These are phyloP conservation scores for Pichia insulana DNA, from an alignment of 805 yeast genomes.

Conservation along the genomic window DNA sequence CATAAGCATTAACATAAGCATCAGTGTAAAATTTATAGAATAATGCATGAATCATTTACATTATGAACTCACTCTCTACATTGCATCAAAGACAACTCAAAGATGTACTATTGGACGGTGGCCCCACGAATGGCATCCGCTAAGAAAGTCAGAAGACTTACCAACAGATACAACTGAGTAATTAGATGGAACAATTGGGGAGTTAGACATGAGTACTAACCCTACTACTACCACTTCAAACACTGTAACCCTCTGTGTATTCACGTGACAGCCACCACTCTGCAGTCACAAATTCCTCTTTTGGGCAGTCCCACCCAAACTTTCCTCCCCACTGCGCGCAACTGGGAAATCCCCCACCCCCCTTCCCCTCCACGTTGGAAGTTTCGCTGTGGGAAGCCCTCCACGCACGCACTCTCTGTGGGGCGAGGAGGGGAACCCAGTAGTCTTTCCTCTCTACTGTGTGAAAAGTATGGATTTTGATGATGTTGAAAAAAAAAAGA, in stretches of 20 bases:
- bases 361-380: too few relatives aligned
- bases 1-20: neutral
- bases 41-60: neutral
- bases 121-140: slow-evolving; percentile 45
- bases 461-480: neutral
- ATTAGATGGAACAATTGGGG: too few relatives aligned
- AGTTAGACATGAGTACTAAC: too few relatives aligned
- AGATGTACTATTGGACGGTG: slow-evolving; percentile 39
- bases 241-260: neutral
- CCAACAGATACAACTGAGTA: slow-evolving; percentile 34
- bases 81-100: neutral
- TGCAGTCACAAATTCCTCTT: too few relatives aligned
- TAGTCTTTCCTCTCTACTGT: neutral
- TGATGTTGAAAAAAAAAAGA: neutral
- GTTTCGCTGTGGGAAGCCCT: too few relatives aligned
- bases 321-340: too few relatives aligned
- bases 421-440: neutral
- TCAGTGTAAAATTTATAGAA: neutral
- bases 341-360: too few relatives aligned
- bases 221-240: too few relatives aligned
- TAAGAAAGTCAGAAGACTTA: slow-evolving; percentile 45
- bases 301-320: too few relatives aligned
- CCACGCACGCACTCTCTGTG: neutral
- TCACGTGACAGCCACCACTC: too few relatives aligned
- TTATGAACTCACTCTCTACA: neutral